Conservation (phyloP, 176 grass and related monocot genomes). For the Rhynchospora breviuscula region DNA sequence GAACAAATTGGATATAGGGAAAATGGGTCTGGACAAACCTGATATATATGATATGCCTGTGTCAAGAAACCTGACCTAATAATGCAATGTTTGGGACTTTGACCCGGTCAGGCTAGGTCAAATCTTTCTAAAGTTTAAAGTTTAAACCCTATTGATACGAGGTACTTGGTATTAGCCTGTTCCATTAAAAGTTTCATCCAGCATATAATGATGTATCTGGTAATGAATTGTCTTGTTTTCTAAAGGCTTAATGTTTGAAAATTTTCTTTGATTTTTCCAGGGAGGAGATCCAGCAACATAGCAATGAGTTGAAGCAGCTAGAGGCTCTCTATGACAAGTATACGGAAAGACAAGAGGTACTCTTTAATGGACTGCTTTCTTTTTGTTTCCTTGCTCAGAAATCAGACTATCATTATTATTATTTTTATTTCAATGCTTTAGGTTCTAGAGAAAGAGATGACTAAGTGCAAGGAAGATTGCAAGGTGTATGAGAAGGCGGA, state of each 20-base stretch:
- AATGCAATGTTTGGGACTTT: too few relatives aligned
- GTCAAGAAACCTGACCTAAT: background rate
- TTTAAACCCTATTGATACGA: too few relatives aligned
- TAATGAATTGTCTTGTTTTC: background rate
- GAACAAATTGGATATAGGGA: background rate
- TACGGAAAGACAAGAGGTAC: conserved; percentile 86
- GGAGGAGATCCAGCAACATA: conserved; percentile 63
- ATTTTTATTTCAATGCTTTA: conserved; percentile 29
- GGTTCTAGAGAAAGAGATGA: conserved; percentile 85
- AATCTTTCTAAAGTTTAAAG: too few relatives aligned
- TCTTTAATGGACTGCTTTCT: background rate
- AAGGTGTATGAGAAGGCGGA: conserved; percentile 86
- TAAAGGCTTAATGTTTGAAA: background rate
- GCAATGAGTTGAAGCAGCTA: conserved; percentile 55
- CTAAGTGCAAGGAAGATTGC: conserved; percentile 79
- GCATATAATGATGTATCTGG: background rate
- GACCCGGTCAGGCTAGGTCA: too few relatives aligned
- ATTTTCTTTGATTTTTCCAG: conserved; percentile 33
- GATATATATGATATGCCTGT: background rate
- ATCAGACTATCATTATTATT: conserved; percentile 23
- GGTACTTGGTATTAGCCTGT: background rate
- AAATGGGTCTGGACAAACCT: background rate
- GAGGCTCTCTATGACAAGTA: conserved; percentile 63
- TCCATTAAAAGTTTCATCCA: background rate
- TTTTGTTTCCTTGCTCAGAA: background rate